Evolutionary conservation across 805 yeast species (phyloP).

Genomic region (Isabelozyma pseudorhagii): DNA sequence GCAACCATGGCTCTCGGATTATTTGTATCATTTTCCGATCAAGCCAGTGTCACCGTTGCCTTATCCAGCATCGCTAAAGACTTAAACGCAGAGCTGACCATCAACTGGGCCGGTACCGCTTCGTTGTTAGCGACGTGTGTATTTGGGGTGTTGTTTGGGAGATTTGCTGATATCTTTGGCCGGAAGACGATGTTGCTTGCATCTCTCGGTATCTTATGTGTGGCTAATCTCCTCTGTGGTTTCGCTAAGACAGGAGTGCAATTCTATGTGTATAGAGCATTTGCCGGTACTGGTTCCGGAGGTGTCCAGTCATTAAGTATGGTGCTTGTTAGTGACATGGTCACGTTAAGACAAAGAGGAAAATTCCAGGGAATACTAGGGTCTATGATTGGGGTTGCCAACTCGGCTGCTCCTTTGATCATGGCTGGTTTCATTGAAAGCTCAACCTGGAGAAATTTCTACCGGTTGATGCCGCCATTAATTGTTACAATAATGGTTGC

Average conservation of each 20-base stretch:
- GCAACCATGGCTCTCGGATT: conserved; percentile 31
- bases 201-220: conserved; percentile 42
- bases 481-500: conserved; percentile 26
- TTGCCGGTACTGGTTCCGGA: conserved; percentile 60
- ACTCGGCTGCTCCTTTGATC: conserved; percentile 52
- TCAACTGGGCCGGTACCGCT: conserved; percentile 72
- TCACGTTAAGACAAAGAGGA: conserved; percentile 51
- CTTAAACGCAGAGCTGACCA: conserved; percentile 40
- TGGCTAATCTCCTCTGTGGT: conserved; percentile 44
- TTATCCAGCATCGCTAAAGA: conserved; percentile 44
- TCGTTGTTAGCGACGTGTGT: conserved; percentile 67
- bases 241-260: conserved; percentile 41
- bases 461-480: conserved; percentile 44
- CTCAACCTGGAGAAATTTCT: conserved; percentile 51
- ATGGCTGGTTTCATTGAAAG: conserved; percentile 47
- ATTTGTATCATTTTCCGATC: conserved; percentile 43
- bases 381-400: conserved; percentile 45
- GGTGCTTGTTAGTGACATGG: conserved; percentile 54
- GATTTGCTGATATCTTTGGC: conserved; percentile 64
- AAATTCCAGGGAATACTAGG: conserved; percentile 56
- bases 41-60: conserved; percentile 42
- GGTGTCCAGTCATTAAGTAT: conserved; percentile 51
- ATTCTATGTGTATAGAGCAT: conserved; percentile 48
- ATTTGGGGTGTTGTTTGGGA: conserved; percentile 73
- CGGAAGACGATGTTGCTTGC: conserved; percentile 43